phyloP scores from a whole-genome alignment of 192 early-diverging fungal species.

The Umbelopsis sp. region DNA sequence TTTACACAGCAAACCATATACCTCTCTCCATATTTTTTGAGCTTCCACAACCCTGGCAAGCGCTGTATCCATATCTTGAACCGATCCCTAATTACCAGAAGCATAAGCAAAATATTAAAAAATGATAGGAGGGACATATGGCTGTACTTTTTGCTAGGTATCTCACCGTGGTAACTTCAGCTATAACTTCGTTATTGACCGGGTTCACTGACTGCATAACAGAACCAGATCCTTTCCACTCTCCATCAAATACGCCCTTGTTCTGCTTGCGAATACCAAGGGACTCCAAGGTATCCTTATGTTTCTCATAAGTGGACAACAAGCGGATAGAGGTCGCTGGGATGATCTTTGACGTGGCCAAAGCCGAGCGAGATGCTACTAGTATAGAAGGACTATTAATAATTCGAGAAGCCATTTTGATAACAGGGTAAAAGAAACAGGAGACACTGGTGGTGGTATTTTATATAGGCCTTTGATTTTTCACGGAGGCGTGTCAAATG shows the following conservation, averaged over 20 bases:
- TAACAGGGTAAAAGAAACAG: neutral
- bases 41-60: constrained; percentile 65
- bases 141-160: neutral
- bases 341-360: neutral
- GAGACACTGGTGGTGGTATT: neutral
- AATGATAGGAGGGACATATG: neutral
- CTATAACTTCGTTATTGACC: constrained; percentile 86
- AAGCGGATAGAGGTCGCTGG: constrained; percentile 11
- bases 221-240: constrained; percentile 68
- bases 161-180: constrained; percentile 70
- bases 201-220: constrained; percentile 67
- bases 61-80: constrained; percentile 63
- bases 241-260: constrained; percentile 77
- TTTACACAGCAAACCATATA: neutral
- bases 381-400: neutral
- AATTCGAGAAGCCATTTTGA: constrained; percentile 12
- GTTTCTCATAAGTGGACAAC: constrained; percentile 36
- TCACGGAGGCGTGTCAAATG: constrained; percentile 15
- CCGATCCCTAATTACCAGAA: constrained; percentile 38
- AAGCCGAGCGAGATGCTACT: neutral
- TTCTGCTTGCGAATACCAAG: constrained; percentile 66
- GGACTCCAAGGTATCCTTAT: constrained; percentile 54
- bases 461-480: neutral
- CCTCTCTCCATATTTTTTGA: constrained; percentile 63
- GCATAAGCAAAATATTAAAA: neutral